phyloP scores from a whole-genome alignment of 768 basidiomycete species.

The Hirschioporus abietinus region DNA sequence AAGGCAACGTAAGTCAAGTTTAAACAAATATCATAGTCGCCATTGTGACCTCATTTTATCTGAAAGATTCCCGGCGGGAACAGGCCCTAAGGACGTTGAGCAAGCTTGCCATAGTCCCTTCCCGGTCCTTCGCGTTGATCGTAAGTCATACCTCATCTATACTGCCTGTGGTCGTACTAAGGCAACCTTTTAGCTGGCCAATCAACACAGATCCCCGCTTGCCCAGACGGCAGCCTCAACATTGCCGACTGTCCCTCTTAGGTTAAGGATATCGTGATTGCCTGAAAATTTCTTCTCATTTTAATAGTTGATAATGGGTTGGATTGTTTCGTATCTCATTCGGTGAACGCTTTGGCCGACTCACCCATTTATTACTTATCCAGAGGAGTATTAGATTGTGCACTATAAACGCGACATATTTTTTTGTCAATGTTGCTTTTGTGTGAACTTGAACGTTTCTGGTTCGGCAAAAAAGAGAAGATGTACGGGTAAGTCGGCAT shows the following conservation, averaged over 20 bases:
- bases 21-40: background rate
- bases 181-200: background rate
- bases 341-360: too few relatives aligned
- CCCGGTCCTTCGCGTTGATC: constrained; percentile 27
- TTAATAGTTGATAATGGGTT: too few relatives aligned
- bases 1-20: constrained; percentile 17
- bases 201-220: constrained; percentile 3
- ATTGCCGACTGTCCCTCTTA: constrained; percentile 6
- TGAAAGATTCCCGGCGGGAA: constrained; percentile 9
- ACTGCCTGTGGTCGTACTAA: background rate
- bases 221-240: constrained; percentile 4
- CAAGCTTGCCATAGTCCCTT: constrained; percentile 30
- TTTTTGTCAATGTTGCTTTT: too few relatives aligned
- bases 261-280: background rate
- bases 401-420: too few relatives aligned
- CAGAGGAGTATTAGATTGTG: too few relatives aligned
- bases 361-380: too few relatives aligned
- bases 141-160: background rate
- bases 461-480: too few relatives aligned
- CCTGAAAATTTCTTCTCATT: background rate
- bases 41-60: background rate
- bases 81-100: constrained; percentile 15
- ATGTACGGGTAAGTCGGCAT: too few relatives aligned
- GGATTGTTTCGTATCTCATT: too few relatives aligned
- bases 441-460: too few relatives aligned